phyloP scores from a whole-genome alignment of 2,329 filamentous ascomycete genomes.

The Coniochaeta hoffmannii region DNA sequence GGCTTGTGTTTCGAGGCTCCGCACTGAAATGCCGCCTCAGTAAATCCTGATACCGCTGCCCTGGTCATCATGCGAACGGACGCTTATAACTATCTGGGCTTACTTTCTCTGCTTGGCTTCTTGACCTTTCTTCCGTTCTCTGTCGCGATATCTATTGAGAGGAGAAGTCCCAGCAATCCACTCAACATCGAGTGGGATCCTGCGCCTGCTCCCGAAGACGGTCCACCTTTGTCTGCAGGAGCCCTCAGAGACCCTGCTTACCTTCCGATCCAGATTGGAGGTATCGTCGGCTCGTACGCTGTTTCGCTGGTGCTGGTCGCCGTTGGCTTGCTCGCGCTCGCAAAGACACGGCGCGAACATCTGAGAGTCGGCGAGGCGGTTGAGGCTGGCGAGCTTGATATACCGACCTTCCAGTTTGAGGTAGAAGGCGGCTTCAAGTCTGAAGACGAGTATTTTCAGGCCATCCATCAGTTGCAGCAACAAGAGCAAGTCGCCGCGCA shows the following conservation, averaged over 20 bases:
- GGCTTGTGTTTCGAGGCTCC: constrained; percentile 43
- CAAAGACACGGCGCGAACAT: constrained; percentile 46
- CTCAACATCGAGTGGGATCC: constrained; percentile 47
- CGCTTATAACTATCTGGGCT: constrained; percentile 17
- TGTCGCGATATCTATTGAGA: constrained; percentile 13
- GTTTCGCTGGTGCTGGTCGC: constrained; percentile 69
- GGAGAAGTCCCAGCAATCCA: constrained; percentile 19
- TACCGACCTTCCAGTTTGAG: constrained; percentile 16
- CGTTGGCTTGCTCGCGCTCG: constrained; percentile 53
- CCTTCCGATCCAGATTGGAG: constrained; percentile 75
- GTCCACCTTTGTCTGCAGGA: constrained; percentile 49
- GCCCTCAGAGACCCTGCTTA: constrained; percentile 54
- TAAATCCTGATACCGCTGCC: constrained; percentile 18
- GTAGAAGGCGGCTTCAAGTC: constrained; percentile 17
- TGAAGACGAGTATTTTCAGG: constrained; percentile 14
- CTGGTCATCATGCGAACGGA: constrained; percentile 31
- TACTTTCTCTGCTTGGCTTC: constrained; percentile 17
- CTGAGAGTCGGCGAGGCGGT: constrained; percentile 45
- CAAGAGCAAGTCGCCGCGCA: constrained; percentile 6
- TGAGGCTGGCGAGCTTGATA: constrained; percentile 23
- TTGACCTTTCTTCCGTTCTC: constrained; percentile 15
- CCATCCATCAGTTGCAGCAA: constrained; percentile 1
- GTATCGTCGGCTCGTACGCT: constrained; percentile 77
- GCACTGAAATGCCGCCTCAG: constrained; percentile 26
- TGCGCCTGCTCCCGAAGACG: constrained; percentile 52